These are phyloP conservation scores for Lipomyces spencermartinsiae DNA, from an alignment of 805 yeast genomes.

Conservation along the genomic window DNA sequence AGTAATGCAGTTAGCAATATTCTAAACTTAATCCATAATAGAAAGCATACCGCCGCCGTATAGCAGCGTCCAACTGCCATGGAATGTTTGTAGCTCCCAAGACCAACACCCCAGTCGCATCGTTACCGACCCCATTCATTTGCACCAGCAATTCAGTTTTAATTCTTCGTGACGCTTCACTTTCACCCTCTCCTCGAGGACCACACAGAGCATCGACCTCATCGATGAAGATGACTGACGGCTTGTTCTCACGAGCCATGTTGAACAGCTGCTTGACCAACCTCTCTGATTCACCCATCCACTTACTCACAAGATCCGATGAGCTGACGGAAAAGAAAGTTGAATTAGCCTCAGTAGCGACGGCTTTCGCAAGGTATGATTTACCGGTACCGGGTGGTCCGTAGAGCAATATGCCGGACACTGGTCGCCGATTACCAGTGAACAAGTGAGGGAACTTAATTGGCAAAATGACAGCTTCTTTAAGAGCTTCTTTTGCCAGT, in stretches of 20 bases:
- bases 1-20: constrained; percentile 6
- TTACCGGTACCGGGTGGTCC: constrained; percentile 99
- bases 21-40: background rate
- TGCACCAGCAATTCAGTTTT: constrained; percentile 95
- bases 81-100: constrained; percentile 98
- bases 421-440: constrained; percentile 92
- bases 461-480: constrained; percentile 96
- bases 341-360: constrained; percentile 97
- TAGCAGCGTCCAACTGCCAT: constrained; percentile 98
- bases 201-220: constrained; percentile 99
- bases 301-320: constrained; percentile 92
- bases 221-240: constrained; percentile 94
- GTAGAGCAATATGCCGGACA: constrained; percentile 83
- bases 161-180: constrained; percentile 94
- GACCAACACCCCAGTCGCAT: constrained; percentile 87
- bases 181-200: constrained; percentile 96
- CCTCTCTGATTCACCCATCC: constrained; percentile 99
- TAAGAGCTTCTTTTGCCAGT: constrained; percentile 91
- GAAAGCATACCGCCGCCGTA: constrained; percentile 70
- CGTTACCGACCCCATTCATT: constrained; percentile 99
- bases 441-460: constrained; percentile 95
- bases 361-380: constrained; percentile 95
- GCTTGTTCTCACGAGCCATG: constrained; percentile 96
- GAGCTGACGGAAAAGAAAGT: constrained; percentile 97
- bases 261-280: constrained; percentile 91